Percentiles rank a stretch among this genome's conserved stretches.
phyloP scores from a whole-genome alignment of 176 grass and related monocot genomes.

The Oryza longistaminata region DNA sequence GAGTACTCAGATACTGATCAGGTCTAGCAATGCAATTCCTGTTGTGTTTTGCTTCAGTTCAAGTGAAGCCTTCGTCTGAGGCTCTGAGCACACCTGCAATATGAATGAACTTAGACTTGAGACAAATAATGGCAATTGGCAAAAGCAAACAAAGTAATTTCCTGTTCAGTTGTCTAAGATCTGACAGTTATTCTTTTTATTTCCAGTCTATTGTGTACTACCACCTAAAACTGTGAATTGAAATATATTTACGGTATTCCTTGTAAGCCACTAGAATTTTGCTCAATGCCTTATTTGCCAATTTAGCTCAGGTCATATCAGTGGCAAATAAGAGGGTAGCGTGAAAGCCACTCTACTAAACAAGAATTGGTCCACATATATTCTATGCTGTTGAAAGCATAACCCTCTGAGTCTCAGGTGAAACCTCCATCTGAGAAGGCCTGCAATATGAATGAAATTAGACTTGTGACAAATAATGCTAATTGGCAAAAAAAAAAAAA shows the following conservation, averaged over 20 bases:
- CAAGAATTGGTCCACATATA: not conserved
- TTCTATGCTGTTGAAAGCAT: not conserved
- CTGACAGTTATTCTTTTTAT: not conserved
- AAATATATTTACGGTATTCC: not conserved
- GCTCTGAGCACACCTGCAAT: not conserved
- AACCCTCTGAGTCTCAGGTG: not conserved
- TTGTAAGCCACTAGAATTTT: not conserved
- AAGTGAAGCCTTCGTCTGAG: not conserved
- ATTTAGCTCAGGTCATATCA: not conserved
- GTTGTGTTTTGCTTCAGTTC: not conserved
- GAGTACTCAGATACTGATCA: not conserved
- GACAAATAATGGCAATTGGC: not conserved
- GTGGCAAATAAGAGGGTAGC: not conserved
- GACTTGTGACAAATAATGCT: not conserved
- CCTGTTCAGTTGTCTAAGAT: not conserved
- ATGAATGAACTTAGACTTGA: not conserved
- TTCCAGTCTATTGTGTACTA: not conserved
- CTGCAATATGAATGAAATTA: not conserved
- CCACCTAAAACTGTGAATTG: not conserved
- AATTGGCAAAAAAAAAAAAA: not conserved
- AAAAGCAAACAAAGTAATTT: slow-evolving; percentile 7
- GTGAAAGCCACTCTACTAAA: not conserved
- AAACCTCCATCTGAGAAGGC: not conserved
- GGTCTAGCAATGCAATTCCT: not conserved
- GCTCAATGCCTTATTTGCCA: not conserved